Evolutionary conservation across 169 alveolate species (phyloP).

Genomic region (Sarcocystis neurona): DNA sequence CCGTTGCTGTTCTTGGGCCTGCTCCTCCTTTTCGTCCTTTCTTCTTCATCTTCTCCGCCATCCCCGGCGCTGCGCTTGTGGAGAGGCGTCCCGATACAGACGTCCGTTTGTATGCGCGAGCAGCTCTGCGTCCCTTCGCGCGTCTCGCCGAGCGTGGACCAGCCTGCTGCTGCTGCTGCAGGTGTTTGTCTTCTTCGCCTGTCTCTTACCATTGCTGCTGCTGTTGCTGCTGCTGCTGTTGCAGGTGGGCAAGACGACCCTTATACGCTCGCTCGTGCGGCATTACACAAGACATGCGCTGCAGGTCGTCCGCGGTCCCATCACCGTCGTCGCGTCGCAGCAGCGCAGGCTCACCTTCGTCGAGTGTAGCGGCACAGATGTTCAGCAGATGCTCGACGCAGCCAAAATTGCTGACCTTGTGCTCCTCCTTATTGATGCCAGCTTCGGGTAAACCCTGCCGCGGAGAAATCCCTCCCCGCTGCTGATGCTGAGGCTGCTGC

Average conservation of each 20-base stretch:
- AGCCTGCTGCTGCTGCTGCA: too few species aligned
- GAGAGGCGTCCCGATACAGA: too few species aligned
- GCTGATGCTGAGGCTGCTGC: too few species aligned
- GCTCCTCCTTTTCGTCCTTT: background rate
- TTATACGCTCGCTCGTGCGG: conserved; percentile 95
- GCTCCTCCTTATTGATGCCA: conserved; percentile 94
- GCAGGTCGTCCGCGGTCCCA: conserved; percentile 85
- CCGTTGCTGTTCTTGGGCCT: background rate
- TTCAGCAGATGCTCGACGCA: conserved; percentile 94
- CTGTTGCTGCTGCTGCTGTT: conserved; percentile 78
- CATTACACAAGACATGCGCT: conserved; percentile 91
- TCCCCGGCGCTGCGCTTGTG: background rate
- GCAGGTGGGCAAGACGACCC: conserved; percentile 97
- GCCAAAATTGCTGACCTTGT: conserved; percentile 98
- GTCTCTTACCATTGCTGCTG: too few species aligned
- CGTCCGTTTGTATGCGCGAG: too few species aligned
- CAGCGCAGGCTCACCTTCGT: conserved; percentile 93
- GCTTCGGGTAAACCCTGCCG: too few species aligned
- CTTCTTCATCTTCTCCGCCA: background rate
- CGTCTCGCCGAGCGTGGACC: too few species aligned
- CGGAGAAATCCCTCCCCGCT: background rate
- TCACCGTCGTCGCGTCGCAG: conserved; percentile 94
- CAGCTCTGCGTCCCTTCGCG: too few species aligned
- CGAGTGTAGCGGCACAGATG: conserved; percentile 95
- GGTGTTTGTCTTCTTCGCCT: too few species aligned